Evolutionary conservation across 2,329 filamentous ascomycete genomes (phyloP), one percentile per base, ranked within the genome.

Genomic region (Xylariaceae sp.): DNA sequence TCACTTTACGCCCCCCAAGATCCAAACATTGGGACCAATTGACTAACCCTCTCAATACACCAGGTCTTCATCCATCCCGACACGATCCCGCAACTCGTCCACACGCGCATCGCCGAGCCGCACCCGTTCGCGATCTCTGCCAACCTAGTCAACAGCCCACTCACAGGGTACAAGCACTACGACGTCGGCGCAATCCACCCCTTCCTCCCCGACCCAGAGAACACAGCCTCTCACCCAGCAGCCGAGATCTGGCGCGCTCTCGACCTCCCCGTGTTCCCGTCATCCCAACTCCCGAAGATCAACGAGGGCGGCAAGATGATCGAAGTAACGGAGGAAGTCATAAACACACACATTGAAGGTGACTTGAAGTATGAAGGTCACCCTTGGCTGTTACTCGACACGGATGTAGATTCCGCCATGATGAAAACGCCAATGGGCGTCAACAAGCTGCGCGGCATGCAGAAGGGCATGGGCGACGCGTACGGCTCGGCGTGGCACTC

Each of bases 141-240:
- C 44, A 80, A 81, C 53, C 67, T 81, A 12, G 64, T 80, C 55
- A 81, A 80, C 44, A 73, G 77, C 42, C 76, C 75, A 3, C 64
- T 75, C 19, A 71, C 79, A 33, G 69, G 69, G 40, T 74, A 73
- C 60, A 65, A 79, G 17, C 78, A 82, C 55, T 73, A 71, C 54
- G 75, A 76, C 44, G 59, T 73, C 8, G 75, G 74, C 7, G 71
- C 74, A 8, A 67, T 77, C 16, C 66, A 73, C 40, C 71, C 76
- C 2, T 80, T 79, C 55, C 66, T 76, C 11, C 76, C 77, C 2
- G 77, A 79, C 32, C 55, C 56, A 38, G 48, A 61, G n/a, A 54
- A 58, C 16, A 49, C 55, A 22, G 53, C 58, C 3, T 54, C 55
- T 2, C 54, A 55, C 6, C 17, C 52, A 5, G 56, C 60, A 3